phyloP scores from a whole-genome alignment of 208 protist genomes.

The Phytomonas sp. region DNA sequence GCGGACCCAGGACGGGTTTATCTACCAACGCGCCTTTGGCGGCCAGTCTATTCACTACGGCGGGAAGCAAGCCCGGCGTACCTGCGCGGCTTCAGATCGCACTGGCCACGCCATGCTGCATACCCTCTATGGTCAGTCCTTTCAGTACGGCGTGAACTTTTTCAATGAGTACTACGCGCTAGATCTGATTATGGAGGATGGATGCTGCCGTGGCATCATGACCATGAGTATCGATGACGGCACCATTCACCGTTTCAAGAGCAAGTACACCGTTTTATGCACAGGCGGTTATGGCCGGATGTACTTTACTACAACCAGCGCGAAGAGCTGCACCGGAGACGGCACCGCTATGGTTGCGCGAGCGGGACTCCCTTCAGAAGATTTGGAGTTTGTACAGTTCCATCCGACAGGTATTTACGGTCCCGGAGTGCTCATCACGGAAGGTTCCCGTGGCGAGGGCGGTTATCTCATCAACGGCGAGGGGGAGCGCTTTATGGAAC shows the following conservation, averaged over 20 bases:
- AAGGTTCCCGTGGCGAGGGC: conserved; percentile 95
- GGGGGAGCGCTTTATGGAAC: conserved; percentile 98
- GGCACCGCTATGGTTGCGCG: conserved; percentile 97
- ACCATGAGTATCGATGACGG: conserved; percentile 97
- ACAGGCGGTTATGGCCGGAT: conserved; percentile 97
- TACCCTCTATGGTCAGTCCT: conserved; percentile 97
- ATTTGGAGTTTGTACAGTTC: conserved; percentile 99
- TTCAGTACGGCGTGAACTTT: conserved; percentile 95
- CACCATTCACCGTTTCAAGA: conserved; percentile 96
- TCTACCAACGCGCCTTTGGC: conserved; percentile 99
- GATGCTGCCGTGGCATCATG: conserved; percentile 94
- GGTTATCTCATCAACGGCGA: conserved; percentile 98
- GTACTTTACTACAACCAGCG: conserved; percentile 96
- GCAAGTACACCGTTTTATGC: conserved; percentile 96
- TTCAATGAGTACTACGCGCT: conserved; percentile 99
- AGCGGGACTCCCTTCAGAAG: conserved; percentile 95
- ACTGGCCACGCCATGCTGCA: conserved; percentile 99
- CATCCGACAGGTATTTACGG: conserved; percentile 99
- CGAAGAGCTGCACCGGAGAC: conserved; percentile 99
- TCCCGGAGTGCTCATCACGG: conserved; percentile 98
- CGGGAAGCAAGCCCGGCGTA: conserved; percentile 95
- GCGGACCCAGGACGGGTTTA: conserved; percentile 97
- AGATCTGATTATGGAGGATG: conserved; percentile 98
- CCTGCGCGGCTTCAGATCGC: conserved; percentile 96
- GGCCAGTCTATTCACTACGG: conserved; percentile 97